Percentiles rank a stretch among this genome's conserved stretches.
Evolutionary conservation across 1,284 basidiomycete genomes (phyloP).

Genomic region (Cutaneotrichosporon curvatum): DNA sequence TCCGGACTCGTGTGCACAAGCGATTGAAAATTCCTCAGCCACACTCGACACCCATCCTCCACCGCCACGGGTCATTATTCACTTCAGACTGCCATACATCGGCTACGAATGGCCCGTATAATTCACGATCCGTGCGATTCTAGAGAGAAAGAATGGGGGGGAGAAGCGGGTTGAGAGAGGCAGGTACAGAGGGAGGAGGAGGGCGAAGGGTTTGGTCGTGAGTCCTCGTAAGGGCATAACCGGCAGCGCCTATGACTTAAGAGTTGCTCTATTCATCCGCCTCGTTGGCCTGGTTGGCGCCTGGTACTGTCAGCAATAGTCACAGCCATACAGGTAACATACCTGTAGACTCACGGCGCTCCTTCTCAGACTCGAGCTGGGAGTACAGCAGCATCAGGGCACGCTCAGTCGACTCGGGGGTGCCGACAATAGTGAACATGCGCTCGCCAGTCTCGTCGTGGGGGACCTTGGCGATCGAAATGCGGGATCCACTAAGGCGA

Average conservation of each 20-base stretch:
- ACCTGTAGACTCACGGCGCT: conserved; percentile 56
- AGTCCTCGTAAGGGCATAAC: too few relatives aligned
- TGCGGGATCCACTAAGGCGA: conserved; percentile 89
- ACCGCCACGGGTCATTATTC: background rate
- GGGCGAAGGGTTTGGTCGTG: too few relatives aligned
- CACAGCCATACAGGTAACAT: too few relatives aligned
- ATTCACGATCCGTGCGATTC: background rate
- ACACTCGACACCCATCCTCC: background rate
- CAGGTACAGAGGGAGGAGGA: background rate
- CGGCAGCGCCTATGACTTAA: too few relatives aligned
- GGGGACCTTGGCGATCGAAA: conserved; percentile 95
- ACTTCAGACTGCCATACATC: conserved; percentile 19
- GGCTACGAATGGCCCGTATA: conserved; percentile 9
- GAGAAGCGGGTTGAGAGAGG: background rate
- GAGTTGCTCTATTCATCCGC: conserved; percentile 13
- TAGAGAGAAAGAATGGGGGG: background rate
- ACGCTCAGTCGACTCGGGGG: conserved; percentile 92
- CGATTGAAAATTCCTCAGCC: too few relatives aligned
- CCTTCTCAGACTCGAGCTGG: conserved; percentile 92
- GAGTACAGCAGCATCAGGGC: conserved; percentile 96
- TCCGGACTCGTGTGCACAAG: too few relatives aligned
- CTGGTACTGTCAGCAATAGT: conserved; percentile 10
- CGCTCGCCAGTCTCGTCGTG: conserved; percentile 98
- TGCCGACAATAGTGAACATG: conserved; percentile 98
- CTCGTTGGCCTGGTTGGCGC: conserved; percentile 29